Evolutionary conservation across 2,329 filamentous ascomycete species (phyloP).

Genomic region (Sarocladium kiliense): DNA sequence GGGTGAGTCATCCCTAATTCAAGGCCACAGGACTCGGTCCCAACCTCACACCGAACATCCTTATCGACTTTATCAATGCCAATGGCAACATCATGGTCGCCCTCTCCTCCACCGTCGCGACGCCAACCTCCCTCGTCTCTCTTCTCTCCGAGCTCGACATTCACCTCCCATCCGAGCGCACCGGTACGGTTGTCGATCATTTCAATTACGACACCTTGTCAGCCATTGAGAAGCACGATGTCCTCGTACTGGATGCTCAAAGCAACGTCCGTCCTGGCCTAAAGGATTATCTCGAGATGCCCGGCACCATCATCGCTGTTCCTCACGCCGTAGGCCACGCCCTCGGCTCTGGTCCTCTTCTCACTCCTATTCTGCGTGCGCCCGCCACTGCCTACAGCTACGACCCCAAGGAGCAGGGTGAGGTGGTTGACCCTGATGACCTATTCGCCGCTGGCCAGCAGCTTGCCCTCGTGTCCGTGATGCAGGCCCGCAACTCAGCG

Average conservation of each 20-base stretch:
- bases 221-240: constrained; percentile 79
- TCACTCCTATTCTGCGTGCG: constrained; percentile 78
- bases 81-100: constrained; percentile 87
- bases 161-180: constrained; percentile 78
- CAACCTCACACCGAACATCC: constrained; percentile 74
- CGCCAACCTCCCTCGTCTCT: constrained; percentile 68
- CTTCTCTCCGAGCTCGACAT: constrained; percentile 87
- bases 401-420: constrained; percentile 81
- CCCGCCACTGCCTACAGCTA: constrained; percentile 86
- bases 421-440: constrained; percentile 62
- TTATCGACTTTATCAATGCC: constrained; percentile 88
- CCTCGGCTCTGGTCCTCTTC: constrained; percentile 70
- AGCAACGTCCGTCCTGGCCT: constrained; percentile 59
- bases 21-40: constrained; percentile 87
- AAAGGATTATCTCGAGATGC: constrained; percentile 66
- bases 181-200: constrained; percentile 84
- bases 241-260: constrained; percentile 72
- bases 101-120: constrained; percentile 66
- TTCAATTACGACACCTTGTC: constrained; percentile 83
- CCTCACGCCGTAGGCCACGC: constrained; percentile 76
- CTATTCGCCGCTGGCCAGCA: constrained; percentile 81
- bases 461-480: constrained; percentile 73
- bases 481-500: constrained; percentile 92
- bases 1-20: constrained; percentile 1
- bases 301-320: constrained; percentile 64